Percentiles rank a stretch among this genome's conserved stretches.
phyloP scores from a whole-genome alignment of 2,329 filamentous ascomycete species.

The Paracamarosporium sp. region DNA sequence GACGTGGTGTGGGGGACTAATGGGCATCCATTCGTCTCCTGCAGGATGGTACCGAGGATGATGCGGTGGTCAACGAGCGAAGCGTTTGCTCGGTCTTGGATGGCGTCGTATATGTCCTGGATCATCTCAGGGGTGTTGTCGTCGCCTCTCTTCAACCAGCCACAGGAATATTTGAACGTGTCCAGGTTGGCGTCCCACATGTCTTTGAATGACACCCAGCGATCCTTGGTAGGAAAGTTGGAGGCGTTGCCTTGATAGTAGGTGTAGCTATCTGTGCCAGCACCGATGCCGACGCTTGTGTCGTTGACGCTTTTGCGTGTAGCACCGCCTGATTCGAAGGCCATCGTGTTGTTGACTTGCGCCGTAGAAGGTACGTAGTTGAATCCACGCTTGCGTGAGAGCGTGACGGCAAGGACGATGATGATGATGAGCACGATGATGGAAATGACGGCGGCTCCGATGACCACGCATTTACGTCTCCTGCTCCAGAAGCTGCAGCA shows the following conservation, averaged over 20 bases:
- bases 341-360: constrained; percentile 35
- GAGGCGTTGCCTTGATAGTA: constrained; percentile 38
- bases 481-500: constrained; percentile 20
- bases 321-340: constrained; percentile 33
- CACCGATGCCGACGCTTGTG: constrained; percentile 17
- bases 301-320: constrained; percentile 33
- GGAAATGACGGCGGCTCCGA: constrained; percentile 16
- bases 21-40: constrained; percentile 20
- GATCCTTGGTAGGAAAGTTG: constrained; percentile 24
- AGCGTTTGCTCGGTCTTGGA: constrained; percentile 21
- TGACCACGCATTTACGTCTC: constrained; percentile 26
- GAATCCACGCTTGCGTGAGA: constrained; percentile 27
- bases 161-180: constrained; percentile 23
- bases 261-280: constrained; percentile 28
- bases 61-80: constrained; percentile 21
- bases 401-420: constrained; percentile 25
- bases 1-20: constrained; percentile 16
- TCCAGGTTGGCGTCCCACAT: constrained; percentile 32
- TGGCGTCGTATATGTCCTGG: constrained; percentile 19
- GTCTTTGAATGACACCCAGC: constrained; percentile 32
- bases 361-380: constrained; percentile 31
- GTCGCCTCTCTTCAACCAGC: constrained; percentile 19
- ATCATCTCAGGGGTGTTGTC: constrained; percentile 20
- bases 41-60: constrained; percentile 21
- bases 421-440: constrained; percentile 21